Conservation (phyloP, 371 early-diverging fungal species). For the Agmasoma carcini region DNA sequence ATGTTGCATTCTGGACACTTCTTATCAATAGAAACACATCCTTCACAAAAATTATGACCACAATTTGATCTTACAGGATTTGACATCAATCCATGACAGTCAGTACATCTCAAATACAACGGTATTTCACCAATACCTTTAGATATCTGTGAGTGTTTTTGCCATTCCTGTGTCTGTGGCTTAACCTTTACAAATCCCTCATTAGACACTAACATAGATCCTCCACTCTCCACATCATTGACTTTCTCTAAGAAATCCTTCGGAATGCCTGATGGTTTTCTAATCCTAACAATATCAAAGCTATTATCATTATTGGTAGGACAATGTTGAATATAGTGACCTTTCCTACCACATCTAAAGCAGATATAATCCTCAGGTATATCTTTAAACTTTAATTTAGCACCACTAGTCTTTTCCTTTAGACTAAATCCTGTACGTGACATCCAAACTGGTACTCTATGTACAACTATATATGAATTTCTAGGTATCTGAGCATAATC, state of each 20-base stretch:
- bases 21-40: slow-evolving; percentile 27
- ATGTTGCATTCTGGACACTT: slow-evolving; percentile 47
- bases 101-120: slow-evolving; percentile 37
- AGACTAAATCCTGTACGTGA: slow-evolving; percentile 26
- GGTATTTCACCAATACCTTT: slow-evolving; percentile 19
- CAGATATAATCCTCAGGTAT: slow-evolving; percentile 52
- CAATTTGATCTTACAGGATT: slow-evolving; percentile 48
- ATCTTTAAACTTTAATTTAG: not conserved
- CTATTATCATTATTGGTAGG: slow-evolving; percentile 53
- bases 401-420: slow-evolving; percentile 16
- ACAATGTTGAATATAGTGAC: slow-evolving; percentile 55
- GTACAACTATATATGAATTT: slow-evolving; percentile 49
- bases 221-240: slow-evolving; percentile 8
- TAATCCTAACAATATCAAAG: slow-evolving; percentile 50
- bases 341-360: slow-evolving; percentile 54
- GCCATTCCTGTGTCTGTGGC: slow-evolving; percentile 53
- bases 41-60: slow-evolving; percentile 47
- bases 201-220: slow-evolving; percentile 39
- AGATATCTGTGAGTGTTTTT: slow-evolving; percentile 23
- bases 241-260: slow-evolving; percentile 50
- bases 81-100: slow-evolving; percentile 42
- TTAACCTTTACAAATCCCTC: slow-evolving; percentile 50
- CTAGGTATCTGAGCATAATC: slow-evolving; percentile 47
- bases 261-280: slow-evolving; percentile 54
- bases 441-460: slow-evolving; percentile 53